Percentiles rank a stretch among this genome's conserved stretches.
phyloP scores from a whole-genome alignment of 768 basidiomycete genomes.

The Agaricus blazei region DNA sequence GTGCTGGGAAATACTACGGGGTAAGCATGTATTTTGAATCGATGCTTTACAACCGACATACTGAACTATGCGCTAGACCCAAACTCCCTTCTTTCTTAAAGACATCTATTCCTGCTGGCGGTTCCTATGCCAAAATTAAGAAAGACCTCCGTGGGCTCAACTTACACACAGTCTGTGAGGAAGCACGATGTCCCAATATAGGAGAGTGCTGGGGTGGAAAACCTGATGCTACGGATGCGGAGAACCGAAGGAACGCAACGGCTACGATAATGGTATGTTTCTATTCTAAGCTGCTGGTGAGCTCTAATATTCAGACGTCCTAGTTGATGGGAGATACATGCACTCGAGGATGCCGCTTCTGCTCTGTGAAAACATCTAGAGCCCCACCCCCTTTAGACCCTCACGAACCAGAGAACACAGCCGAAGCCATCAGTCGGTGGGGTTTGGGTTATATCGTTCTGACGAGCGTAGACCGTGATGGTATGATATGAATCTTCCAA shows the following conservation, averaged over 20 bases:
- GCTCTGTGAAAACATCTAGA: constrained; percentile 91
- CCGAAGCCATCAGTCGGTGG: constrained; percentile 97
- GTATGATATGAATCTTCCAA: constrained; percentile 35
- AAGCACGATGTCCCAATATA: constrained; percentile 97
- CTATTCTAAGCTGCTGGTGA: neutral
- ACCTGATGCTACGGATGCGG: constrained; percentile 55
- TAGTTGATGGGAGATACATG: constrained; percentile 99
- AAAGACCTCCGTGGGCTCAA: constrained; percentile 88
- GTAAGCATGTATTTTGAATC: constrained; percentile 38
- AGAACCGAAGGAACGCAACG: constrained; percentile 80
- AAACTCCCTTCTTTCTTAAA: constrained; percentile 86
- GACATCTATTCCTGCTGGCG: constrained; percentile 86
- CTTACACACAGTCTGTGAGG: constrained; percentile 96
- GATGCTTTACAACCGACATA: neutral
- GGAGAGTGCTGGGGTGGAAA: constrained; percentile 99
- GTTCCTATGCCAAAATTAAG: constrained; percentile 89
- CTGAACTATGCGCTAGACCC: constrained; percentile 43
- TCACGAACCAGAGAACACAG: constrained; percentile 97
- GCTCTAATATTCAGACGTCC: constrained; percentile 3
- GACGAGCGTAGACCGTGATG: constrained; percentile 95
- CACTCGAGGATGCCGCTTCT: constrained; percentile 96
- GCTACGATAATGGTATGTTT: constrained; percentile 93
- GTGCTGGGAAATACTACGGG: constrained; percentile 62
- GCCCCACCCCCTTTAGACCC: constrained; percentile 88
- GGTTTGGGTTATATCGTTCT: constrained; percentile 96